These are phyloP conservation scores for Potentilla sterilis DNA, from an alignment of 306 rosid species.

Conservation along the genomic window DNA sequence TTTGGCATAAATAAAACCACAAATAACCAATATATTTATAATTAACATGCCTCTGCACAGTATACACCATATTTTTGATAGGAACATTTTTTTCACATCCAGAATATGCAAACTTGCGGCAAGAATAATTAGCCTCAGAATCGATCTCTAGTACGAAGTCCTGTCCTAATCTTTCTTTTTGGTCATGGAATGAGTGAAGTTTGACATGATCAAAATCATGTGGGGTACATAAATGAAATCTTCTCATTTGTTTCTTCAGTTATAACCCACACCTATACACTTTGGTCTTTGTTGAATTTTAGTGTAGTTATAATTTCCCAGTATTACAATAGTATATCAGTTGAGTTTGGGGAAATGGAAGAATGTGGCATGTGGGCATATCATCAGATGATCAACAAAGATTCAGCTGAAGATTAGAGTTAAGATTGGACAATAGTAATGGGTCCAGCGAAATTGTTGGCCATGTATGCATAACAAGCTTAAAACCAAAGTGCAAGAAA, in stretches of 20 bases:
- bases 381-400: neutral
- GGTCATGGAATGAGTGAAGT: neutral
- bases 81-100: neutral
- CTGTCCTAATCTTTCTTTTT: neutral
- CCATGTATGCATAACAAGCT: neutral
- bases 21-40: neutral
- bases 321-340: too few species aligned
- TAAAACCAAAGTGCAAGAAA: neutral
- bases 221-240: too few species aligned
- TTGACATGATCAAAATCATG: neutral
- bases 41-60: neutral
- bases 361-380: neutral
- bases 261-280: too few species aligned
- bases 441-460: neutral
- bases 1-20: neutral
- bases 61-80: neutral
- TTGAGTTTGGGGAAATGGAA: neutral
- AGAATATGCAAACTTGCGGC: neutral
- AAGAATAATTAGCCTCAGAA: neutral
- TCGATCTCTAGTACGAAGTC: neutral
- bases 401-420: neutral
- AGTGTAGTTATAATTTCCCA: too few species aligned
- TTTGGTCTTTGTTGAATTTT: too few species aligned
- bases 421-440: neutral
- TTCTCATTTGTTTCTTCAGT: too few species aligned